These are phyloP conservation scores for Chenopodium quinoa DNA, from an alignment of 148 eudicot species.

Conservation along the genomic window DNA sequence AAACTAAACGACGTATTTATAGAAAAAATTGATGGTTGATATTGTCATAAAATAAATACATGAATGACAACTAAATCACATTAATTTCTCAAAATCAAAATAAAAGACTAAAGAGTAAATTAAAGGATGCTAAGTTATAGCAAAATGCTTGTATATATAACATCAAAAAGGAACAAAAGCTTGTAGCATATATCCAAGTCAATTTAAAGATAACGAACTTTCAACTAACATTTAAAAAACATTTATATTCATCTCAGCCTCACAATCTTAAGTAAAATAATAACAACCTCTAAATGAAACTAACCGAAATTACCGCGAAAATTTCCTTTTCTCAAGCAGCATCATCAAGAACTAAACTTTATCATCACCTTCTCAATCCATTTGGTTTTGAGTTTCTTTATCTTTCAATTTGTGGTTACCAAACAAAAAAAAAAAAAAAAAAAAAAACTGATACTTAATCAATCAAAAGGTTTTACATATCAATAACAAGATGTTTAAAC, in stretches of 20 bases:
- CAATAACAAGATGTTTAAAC: slow-evolving; percentile 3
- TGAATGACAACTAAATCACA: no score
- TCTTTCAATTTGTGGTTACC: not conserved
- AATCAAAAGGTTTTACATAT: not conserved
- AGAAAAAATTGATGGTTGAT: no score
- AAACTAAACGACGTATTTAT: no score
- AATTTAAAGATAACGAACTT: not conserved
- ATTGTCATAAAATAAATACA: no score
- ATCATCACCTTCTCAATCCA: not conserved
- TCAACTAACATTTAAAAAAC: not conserved
- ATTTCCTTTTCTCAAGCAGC: slow-evolving; percentile 8
- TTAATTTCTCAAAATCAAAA: no score
- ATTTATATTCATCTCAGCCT: not conserved
- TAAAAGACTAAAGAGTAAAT: no score
- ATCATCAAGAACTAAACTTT: slow-evolving; percentile 3
- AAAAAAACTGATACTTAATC: no score
- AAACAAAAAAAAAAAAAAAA: no score
- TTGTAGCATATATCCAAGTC: not conserved
- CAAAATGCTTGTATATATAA: no score
- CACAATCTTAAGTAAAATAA: slow-evolving; percentile 1
- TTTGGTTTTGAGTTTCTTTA: slow-evolving; percentile 9
- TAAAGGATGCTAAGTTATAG: no score
- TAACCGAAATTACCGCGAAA: slow-evolving; percentile 9
- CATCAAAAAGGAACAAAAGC: not conserved
- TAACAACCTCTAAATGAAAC: slow-evolving; percentile 2